Evolutionary conservation across 345 rosid genomes (phyloP).

Genomic region (Rhizophora apiculata): DNA sequence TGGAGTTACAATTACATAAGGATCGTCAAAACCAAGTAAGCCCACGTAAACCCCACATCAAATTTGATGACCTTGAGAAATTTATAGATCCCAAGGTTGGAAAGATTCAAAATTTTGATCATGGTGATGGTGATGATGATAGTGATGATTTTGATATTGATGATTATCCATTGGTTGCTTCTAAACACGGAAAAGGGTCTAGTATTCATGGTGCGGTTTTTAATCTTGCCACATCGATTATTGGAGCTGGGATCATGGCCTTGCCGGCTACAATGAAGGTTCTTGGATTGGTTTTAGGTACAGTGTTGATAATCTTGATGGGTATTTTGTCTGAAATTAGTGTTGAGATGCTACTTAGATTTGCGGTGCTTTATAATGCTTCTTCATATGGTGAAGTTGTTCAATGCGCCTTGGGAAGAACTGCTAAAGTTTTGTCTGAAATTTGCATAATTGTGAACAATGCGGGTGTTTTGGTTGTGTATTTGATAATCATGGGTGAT

Average conservation of each 20-base stretch:
- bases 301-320: slow-evolving; percentile 65
- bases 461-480: slow-evolving; percentile 89
- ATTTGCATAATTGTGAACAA: slow-evolving; percentile 89
- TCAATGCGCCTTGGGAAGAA: slow-evolving; percentile 69
- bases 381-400: slow-evolving; percentile 86
- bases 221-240: slow-evolving; percentile 78
- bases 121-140: slow-evolving; percentile 20
- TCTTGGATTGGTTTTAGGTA: slow-evolving; percentile 69
- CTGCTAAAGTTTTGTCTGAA: slow-evolving; percentile 76
- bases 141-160: slow-evolving; percentile 39
- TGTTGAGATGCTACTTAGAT: slow-evolving; percentile 74
- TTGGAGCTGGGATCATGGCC: slow-evolving; percentile 99
- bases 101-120: slow-evolving; percentile 18
- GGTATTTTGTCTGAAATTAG: slow-evolving; percentile 80
- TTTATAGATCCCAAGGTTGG: slow-evolving; percentile 24
- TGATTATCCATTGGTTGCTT: slow-evolving; percentile 31
- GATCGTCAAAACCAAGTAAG: slow-evolving; percentile 27
- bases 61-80: slow-evolving; percentile 37
- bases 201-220: slow-evolving; percentile 81
- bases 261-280: slow-evolving; percentile 96
- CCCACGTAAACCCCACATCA: slow-evolving; percentile 32
- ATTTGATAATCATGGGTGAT: slow-evolving; percentile 88
- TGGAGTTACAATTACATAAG: slow-evolving; percentile 54
- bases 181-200: slow-evolving; percentile 42
- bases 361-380: slow-evolving; percentile 65